Percentiles rank a stretch among this genome's conserved stretches.
Evolutionary conservation across 164 flowering plant species (phyloP).

Genomic region (Annona cherimola): DNA sequence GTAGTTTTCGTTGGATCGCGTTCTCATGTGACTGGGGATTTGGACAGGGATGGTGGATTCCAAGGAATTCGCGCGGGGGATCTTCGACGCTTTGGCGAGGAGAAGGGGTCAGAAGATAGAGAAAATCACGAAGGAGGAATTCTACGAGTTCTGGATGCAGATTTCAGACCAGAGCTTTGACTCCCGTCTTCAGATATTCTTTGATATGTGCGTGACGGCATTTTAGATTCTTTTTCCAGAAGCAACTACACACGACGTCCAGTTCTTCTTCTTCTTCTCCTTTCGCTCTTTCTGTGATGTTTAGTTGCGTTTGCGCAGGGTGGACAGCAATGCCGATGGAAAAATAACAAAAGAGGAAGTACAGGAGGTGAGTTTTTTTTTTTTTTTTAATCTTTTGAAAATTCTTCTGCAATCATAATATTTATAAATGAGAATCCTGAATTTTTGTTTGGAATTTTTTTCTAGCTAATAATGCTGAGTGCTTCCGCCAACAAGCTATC

Average conservation of each 20-base stretch:
- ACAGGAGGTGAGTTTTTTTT: slow-evolving; percentile 52
- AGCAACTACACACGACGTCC: neutral
- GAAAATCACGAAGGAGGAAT: slow-evolving; percentile 68
- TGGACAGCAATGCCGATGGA: slow-evolving; percentile 90
- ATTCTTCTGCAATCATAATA: neutral
- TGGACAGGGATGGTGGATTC: slow-evolving; percentile 92
- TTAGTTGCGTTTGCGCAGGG: slow-evolving; percentile 47
- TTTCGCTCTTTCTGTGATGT: neutral
- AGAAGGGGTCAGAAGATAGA: slow-evolving; percentile 43
- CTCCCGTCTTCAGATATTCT: slow-evolving; percentile 94
- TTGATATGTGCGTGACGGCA: slow-evolving; percentile 66
- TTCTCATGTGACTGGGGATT: neutral
- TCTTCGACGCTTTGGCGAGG: slow-evolving; percentile 81
- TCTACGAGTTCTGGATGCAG: slow-evolving; percentile 82
- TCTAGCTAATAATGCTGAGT: slow-evolving; percentile 85
- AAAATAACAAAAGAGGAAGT: slow-evolving; percentile 86
- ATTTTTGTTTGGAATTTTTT: neutral
- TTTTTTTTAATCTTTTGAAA: neutral
- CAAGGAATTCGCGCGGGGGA: slow-evolving; percentile 82
- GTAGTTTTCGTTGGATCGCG: slow-evolving; percentile 2
- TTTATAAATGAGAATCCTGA: neutral
- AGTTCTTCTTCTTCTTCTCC: neutral
- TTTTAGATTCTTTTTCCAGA: neutral
- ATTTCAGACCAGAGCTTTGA: slow-evolving; percentile 92
- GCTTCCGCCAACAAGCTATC: slow-evolving; percentile 94